Evolutionary conservation across 345 rosid genomes (phyloP).

Genomic region (Citropsis articulata): DNA sequence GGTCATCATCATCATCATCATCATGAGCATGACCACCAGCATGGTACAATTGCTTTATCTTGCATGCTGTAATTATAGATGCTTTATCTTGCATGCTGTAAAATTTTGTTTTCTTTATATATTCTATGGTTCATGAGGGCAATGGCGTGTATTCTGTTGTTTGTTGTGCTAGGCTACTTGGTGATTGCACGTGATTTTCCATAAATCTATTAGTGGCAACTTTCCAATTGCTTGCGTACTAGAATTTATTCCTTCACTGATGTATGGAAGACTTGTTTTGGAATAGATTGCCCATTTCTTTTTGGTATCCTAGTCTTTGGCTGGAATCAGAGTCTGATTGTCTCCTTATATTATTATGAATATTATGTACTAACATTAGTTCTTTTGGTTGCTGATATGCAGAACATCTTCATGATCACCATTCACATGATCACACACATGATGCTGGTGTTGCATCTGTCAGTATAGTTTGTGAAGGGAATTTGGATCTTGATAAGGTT

Average conservation of each 20-base stretch:
- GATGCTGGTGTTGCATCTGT: slow-evolving; percentile 95
- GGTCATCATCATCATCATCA: slow-evolving; percentile 26
- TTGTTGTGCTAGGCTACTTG: neutral
- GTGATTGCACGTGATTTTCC: neutral
- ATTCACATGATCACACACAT: slow-evolving; percentile 70
- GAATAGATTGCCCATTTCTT: neutral
- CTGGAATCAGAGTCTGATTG: neutral
- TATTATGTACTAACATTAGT: neutral
- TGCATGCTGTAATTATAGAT: neutral
- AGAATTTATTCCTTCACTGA: neutral
- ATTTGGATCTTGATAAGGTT: slow-evolving; percentile 95
- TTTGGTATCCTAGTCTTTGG: neutral
- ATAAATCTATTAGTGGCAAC: neutral
- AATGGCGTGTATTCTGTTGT: neutral
- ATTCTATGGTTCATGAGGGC: neutral
- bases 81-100: neutral
- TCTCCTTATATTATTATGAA: neutral
- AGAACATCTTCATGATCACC: slow-evolving; percentile 74
- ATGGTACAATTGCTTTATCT: slow-evolving; percentile 41
- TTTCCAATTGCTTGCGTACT: neutral
- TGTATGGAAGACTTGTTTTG: neutral
- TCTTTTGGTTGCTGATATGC: slow-evolving; percentile 18
- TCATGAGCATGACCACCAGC: slow-evolving; percentile 43
- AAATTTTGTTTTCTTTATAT: slow-evolving; percentile 7
- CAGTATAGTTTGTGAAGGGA: slow-evolving; percentile 91